These are phyloP conservation scores for Mycothermus thermophilus DNA, from an alignment of 495 filamentous ascomycete genomes.

Conservation along the genomic window DNA sequence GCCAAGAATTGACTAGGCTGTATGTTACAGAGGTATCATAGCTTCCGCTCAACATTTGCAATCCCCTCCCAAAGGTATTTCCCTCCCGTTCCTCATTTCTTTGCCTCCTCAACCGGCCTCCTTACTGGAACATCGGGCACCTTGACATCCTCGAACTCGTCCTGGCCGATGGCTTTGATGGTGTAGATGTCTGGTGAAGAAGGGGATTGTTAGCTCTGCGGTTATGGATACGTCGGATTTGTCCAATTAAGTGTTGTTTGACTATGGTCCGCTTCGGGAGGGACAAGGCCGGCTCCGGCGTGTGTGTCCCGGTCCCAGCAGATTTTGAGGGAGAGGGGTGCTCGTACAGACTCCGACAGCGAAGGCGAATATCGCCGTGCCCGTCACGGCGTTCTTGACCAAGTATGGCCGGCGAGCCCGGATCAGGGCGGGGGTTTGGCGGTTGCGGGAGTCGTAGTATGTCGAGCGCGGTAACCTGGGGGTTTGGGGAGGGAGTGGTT, in stretches of 20 bases:
- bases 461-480: slow-evolving; percentile 55
- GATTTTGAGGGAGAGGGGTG: no score
- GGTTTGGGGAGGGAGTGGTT: not conserved
- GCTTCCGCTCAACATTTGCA: no score
- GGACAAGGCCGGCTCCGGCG: no score
- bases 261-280: no score
- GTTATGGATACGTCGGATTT: no score
- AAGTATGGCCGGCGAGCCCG: slow-evolving; percentile 85
- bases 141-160: slow-evolving; percentile 93
- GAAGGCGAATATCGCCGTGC: slow-evolving; percentile 52
- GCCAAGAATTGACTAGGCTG: no score
- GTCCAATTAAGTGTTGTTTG: no score
- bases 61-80: no score
- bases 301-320: no score
- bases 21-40: no score
- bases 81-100: slow-evolving; percentile 21
- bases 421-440: slow-evolving; percentile 69
- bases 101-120: slow-evolving; percentile 3
- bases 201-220: no score
- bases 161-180: slow-evolving; percentile 77
- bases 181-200: slow-evolving; percentile 62
- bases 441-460: slow-evolving; percentile 80
- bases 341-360: slow-evolving; percentile 61
- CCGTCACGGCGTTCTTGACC: slow-evolving; percentile 72
- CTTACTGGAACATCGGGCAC: slow-evolving; percentile 50